Percentiles rank a stretch among this genome's conserved stretches.
phyloP scores from a whole-genome alignment of 257 asterid genomes.

The Echites panduratus region DNA sequence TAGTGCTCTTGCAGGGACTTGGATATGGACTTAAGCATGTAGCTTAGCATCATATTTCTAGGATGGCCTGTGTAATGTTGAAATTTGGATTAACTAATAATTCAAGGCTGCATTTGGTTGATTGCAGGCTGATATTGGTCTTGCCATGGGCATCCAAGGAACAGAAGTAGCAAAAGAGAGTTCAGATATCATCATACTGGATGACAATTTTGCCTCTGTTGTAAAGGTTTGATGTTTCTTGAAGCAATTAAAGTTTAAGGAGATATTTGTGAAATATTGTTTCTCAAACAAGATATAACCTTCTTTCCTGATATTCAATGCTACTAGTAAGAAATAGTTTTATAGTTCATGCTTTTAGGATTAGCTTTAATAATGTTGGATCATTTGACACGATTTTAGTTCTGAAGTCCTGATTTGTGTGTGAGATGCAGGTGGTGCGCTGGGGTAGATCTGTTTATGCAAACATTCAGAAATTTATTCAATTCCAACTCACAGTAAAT shows the following conservation, averaged over 20 bases:
- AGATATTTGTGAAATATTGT: neutral
- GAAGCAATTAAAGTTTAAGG: conserved; percentile 2
- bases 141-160: conserved; percentile 98
- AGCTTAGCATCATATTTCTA: neutral
- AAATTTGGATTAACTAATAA: neutral
- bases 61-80: neutral
- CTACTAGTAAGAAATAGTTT: neutral
- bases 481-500: conserved; percentile 92
- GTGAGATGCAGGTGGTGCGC: conserved; percentile 69
- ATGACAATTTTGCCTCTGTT: conserved; percentile 87
- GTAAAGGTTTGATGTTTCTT: conserved; percentile 65
- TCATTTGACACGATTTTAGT: neutral
- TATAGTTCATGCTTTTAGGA: neutral
- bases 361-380: neutral
- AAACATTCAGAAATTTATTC: conserved; percentile 93
- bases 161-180: conserved; percentile 99
- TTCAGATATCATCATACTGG: conserved; percentile 91
- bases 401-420: conserved; percentile 7
- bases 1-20: neutral
- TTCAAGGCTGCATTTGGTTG: conserved; percentile 13
- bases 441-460: conserved; percentile 99
- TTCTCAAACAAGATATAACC: neutral
- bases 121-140: conserved; percentile 91
- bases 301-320: neutral
- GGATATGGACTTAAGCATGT: neutral